Conservation (phyloP, 768 basidiomycete species). For the Gymnopilus junonius region DNA sequence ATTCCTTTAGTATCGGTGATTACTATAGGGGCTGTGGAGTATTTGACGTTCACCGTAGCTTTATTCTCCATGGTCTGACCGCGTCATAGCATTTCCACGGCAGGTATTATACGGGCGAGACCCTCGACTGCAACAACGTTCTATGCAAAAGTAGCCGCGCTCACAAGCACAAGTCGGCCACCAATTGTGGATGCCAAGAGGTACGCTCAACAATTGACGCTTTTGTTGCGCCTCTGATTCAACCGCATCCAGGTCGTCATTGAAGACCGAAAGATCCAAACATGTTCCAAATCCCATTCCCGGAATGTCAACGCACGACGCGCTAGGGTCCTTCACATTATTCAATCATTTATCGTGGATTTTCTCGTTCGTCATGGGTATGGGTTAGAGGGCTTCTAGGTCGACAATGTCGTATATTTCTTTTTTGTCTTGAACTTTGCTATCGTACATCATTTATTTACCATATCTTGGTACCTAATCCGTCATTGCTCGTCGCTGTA, state of each 20-base stretch:
- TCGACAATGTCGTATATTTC: slow-evolving; percentile 14
- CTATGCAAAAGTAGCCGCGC: slow-evolving; percentile 43
- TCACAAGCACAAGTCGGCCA: slow-evolving; percentile 49
- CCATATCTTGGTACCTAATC: slow-evolving; percentile 5
- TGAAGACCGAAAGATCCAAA: slow-evolving; percentile 50
- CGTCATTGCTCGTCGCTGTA: slow-evolving; percentile 9
- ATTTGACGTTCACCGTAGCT: slow-evolving; percentile 20
- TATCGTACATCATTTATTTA: slow-evolving; percentile 11
- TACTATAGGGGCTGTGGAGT: slow-evolving; percentile 56
- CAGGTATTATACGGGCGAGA: slow-evolving; percentile 51
- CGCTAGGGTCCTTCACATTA: slow-evolving; percentile 29
- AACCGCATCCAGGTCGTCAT: slow-evolving; percentile 36
- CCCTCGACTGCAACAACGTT: slow-evolving; percentile 40
- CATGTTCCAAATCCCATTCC: slow-evolving; percentile 48
- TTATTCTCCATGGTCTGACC: slow-evolving; percentile 10
- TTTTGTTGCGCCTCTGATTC: not conserved
- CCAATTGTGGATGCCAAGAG: slow-evolving; percentile 46
- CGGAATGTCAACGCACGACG: slow-evolving; percentile 42
- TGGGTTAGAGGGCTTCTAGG: slow-evolving; percentile 4
- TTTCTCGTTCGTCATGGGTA: slow-evolving; percentile 13
- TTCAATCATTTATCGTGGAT: slow-evolving; percentile 3
- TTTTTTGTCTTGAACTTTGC: slow-evolving; percentile 10
- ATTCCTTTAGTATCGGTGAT: slow-evolving; percentile 44
- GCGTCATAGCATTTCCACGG: slow-evolving; percentile 49
- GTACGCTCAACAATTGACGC: slow-evolving; percentile 27